Evolutionary conservation across 2,329 filamentous ascomycete species (phyloP).

Genomic region (Aspergillus arachidicola): DNA sequence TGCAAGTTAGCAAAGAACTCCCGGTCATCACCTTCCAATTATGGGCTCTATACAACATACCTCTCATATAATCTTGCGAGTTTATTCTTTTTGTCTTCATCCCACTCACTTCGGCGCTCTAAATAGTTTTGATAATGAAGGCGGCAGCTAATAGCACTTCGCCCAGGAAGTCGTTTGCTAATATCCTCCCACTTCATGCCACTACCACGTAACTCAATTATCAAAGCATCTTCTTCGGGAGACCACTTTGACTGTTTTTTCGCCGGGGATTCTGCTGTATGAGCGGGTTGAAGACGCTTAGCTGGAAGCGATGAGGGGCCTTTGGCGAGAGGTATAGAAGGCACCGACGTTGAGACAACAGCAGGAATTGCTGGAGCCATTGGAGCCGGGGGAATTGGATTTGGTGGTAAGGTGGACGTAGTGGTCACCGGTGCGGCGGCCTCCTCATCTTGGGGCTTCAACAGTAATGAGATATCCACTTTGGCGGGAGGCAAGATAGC

Average conservation of each 20-base stretch:
- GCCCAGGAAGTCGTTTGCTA: constrained; percentile 82
- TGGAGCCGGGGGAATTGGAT: constrained; percentile 30
- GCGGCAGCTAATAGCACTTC: constrained; percentile 91
- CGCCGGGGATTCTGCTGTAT: constrained; percentile 65
- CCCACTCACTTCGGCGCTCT: constrained; percentile 90
- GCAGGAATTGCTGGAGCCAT: constrained; percentile 31
- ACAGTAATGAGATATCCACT: constrained; percentile 93
- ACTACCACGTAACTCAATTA: constrained; percentile 84
- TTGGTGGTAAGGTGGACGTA: constrained; percentile 36
- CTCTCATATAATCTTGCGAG: constrained; percentile 92
- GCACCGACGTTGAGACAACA: constrained; percentile 27
- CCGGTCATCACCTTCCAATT: not conserved
- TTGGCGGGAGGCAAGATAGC: constrained; percentile 58
- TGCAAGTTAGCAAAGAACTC: constrained; percentile 12
- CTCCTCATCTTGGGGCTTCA: constrained; percentile 63
- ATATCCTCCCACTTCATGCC: constrained; percentile 99
- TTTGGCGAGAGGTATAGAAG: constrained; percentile 35
- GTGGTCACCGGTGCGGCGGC: constrained; percentile 29
- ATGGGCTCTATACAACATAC: constrained; percentile 56
- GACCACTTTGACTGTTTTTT: constrained; percentile 99
- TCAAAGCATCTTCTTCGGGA: constrained; percentile 85
- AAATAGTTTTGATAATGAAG: constrained; percentile 97
- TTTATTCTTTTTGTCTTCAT: constrained; percentile 97
- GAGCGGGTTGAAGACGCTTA: constrained; percentile 50
- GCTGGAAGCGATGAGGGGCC: constrained; percentile 31